These are phyloP conservation scores for Ophiostoma perfectum DNA, from an alignment of 2,329 filamentous ascomycete genomes.

Conservation along the genomic window DNA sequence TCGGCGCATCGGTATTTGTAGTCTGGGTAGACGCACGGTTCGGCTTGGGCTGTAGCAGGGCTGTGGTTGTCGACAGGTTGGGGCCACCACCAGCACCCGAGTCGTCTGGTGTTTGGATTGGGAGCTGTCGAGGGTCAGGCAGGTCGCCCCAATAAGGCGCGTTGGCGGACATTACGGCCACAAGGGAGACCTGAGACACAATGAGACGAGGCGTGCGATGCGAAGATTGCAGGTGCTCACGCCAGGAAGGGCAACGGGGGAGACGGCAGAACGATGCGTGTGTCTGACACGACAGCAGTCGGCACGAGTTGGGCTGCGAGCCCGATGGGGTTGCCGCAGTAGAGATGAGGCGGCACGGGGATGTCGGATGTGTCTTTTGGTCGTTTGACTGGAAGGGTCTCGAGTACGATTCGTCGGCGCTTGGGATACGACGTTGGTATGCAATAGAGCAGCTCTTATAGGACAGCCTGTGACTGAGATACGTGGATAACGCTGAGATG, in stretches of 20 bases:
- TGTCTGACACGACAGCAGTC: constrained; percentile 9
- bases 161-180: constrained; percentile 10
- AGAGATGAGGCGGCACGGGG: no score
- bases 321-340: not conserved
- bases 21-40: constrained; percentile 54
- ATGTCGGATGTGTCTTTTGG: no score
- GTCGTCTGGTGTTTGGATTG: constrained; percentile 28
- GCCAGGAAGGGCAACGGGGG: not conserved
- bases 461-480: not conserved
- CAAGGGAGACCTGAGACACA: not conserved
- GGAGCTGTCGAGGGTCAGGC: constrained; percentile 37
- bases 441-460: not conserved
- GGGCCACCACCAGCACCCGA: constrained; percentile 35
- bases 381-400: not conserved
- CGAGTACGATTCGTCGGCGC: not conserved
- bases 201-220: not conserved
- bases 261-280: not conserved
- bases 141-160: constrained; percentile 56
- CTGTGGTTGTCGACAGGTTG: constrained; percentile 19
- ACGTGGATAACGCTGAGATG: not conserved
- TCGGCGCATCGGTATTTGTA: constrained; percentile 48
- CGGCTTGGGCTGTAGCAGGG: constrained; percentile 41
- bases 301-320: constrained; percentile 11
- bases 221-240: not conserved
- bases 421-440: not conserved